A percentile compares a stretch with the other conserved stretches of the same genome.
These are phyloP conservation scores for Amniculicola lignicola DNA, from an alignment of 495 filamentous ascomycete genomes.

Conservation along the genomic window DNA sequence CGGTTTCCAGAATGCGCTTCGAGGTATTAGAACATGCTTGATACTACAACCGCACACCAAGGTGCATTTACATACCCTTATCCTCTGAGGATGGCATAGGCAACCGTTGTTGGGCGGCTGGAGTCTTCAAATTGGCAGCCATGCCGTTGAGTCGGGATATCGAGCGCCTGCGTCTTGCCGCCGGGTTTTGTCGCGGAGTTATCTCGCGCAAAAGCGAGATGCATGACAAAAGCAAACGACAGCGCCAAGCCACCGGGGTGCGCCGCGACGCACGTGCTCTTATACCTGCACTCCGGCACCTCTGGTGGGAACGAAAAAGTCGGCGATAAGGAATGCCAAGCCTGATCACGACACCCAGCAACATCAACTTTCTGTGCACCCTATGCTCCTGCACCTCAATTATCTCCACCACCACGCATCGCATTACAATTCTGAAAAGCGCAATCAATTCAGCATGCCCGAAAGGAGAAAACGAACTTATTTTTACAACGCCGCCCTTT, in stretches of 20 bases:
- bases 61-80: slow-evolving; percentile 13
- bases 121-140: slow-evolving; percentile 13
- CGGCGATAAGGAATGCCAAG: no score
- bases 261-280: slow-evolving; percentile 6
- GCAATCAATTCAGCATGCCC: no score
- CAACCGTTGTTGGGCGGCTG: slow-evolving; percentile 11
- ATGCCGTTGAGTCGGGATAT: slow-evolving; percentile 11
- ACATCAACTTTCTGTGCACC: no score
- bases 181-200: slow-evolving; percentile 17
- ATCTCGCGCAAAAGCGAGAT: slow-evolving; percentile 22
- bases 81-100: slow-evolving; percentile 17
- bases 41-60: background rate
- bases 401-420: no score
- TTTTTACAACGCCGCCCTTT: no score
- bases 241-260: slow-evolving; percentile 15
- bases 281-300: no score
- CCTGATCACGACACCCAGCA: no score
- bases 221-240: slow-evolving; percentile 14
- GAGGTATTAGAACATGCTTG: slow-evolving; percentile 13
- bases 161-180: slow-evolving; percentile 14
- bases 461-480: no score
- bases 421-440: no score
- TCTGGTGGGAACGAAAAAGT: no score
- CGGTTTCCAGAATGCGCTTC: slow-evolving; percentile 9
- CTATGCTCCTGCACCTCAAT: no score